These are phyloP conservation scores for Penicillium bovifimosum DNA, from an alignment of 495 filamentous ascomycete genomes.

Conservation along the genomic window DNA sequence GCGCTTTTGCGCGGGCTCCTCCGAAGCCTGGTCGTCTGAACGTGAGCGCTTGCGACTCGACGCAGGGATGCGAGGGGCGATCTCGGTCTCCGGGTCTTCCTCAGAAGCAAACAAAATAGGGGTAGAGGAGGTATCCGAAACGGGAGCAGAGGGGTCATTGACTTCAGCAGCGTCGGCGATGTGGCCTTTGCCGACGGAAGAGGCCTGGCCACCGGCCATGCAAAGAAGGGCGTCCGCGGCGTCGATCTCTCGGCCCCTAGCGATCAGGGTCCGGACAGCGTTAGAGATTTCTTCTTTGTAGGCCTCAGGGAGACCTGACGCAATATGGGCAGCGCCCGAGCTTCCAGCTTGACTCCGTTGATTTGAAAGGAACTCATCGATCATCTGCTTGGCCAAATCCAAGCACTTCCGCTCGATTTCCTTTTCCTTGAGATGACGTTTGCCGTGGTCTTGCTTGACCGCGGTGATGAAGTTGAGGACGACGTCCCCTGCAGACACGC, in stretches of 20 bases:
- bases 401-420: conserved; percentile 7
- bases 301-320: background rate
- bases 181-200: background rate
- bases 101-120: too few species aligned
- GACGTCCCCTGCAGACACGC: conserved; percentile 16
- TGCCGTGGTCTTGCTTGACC: conserved; percentile 9
- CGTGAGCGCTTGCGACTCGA: conserved; percentile 12
- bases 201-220: background rate
- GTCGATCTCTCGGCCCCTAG: conserved; percentile 8
- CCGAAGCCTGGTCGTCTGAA: background rate
- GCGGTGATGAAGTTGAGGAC: conserved; percentile 18
- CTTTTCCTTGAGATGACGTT: background rate
- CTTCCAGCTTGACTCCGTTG: background rate
- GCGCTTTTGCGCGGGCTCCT: conserved; percentile 14
- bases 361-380: conserved; percentile 4
- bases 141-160: too few species aligned
- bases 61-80: conserved; percentile 2
- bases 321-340: background rate
- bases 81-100: too few species aligned
- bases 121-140: too few species aligned
- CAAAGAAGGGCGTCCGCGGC: conserved; percentile 15
- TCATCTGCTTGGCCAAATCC: conserved; percentile 3
- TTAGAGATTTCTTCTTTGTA: background rate
- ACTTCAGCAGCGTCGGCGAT: too few species aligned
- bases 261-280: background rate